A percentile compares a stretch with the other conserved stretches of the same genome.
These are phyloP conservation scores for Wallacemonas sp. DNA, from an alignment of 208 protist genomes.

Conservation along the genomic window DNA sequence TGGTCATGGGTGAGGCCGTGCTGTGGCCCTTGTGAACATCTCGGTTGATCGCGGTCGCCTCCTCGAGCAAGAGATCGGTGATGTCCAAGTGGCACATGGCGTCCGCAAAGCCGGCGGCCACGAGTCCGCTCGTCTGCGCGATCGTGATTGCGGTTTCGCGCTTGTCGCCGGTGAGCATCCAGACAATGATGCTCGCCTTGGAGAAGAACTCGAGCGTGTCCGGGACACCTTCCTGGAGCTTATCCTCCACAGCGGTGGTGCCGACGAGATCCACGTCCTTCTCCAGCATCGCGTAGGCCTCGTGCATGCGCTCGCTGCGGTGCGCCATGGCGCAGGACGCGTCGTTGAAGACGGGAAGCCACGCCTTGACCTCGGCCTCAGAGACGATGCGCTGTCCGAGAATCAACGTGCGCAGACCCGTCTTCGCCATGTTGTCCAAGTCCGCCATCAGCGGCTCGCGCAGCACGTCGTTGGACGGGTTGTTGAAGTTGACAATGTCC, in stretches of 20 bases:
- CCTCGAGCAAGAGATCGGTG: slow-evolving; percentile 35
- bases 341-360: slow-evolving; percentile 61
- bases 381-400: slow-evolving; percentile 60
- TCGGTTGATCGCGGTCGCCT: slow-evolving; percentile 27
- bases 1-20: no score
- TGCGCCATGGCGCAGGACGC: slow-evolving; percentile 62
- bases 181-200: slow-evolving; percentile 92
- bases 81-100: slow-evolving; percentile 52
- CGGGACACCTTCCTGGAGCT: slow-evolving; percentile 94
- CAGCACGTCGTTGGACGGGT: slow-evolving; percentile 33
- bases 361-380: slow-evolving; percentile 58
- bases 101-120: slow-evolving; percentile 23
- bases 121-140: slow-evolving; percentile 66
- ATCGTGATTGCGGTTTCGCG: slow-evolving; percentile 98
- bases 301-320: slow-evolving; percentile 54
- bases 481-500: slow-evolving; percentile 59
- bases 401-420: slow-evolving; percentile 80
- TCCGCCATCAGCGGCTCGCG: slow-evolving; percentile 38
- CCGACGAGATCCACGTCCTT: slow-evolving; percentile 87
- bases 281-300: slow-evolving; percentile 81
- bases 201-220: slow-evolving; percentile 91
- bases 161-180: slow-evolving; percentile 99
- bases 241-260: slow-evolving; percentile 95
- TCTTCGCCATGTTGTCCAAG: slow-evolving; percentile 49
- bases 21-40: slow-evolving; percentile 6